These are phyloP conservation scores for Cryphonectria carpinicola DNA, from an alignment of 2,329 filamentous ascomycete species.

Conservation along the genomic window DNA sequence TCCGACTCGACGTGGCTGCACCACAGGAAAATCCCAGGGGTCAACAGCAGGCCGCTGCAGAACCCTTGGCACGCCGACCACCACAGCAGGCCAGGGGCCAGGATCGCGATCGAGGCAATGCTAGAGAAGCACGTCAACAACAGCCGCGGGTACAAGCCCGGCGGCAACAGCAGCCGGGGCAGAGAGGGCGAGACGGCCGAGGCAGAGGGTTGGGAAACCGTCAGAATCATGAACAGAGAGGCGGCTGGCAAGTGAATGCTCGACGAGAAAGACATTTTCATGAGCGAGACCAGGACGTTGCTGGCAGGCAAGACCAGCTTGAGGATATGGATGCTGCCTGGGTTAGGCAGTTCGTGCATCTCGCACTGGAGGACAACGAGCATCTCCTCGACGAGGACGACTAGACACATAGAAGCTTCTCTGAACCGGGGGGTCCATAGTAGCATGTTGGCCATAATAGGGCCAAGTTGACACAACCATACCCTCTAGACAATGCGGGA, in stretches of 20 bases:
- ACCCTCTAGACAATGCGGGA: not conserved
- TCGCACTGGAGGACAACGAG: slow-evolving; percentile 58
- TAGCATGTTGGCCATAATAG: not conserved
- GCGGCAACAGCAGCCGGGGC: slow-evolving; percentile 27
- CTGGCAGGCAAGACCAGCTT: slow-evolving; percentile 37
- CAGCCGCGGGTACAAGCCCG: slow-evolving; percentile 15
- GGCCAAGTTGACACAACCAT: not conserved
- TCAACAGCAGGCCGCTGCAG: slow-evolving; percentile 36
- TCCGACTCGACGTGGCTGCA: slow-evolving; percentile 52
- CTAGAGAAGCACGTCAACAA: slow-evolving; percentile 27
- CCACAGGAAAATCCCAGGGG: slow-evolving; percentile 36
- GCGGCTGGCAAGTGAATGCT: not conserved
- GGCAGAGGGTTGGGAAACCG: slow-evolving; percentile 36
- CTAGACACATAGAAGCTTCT: slow-evolving; percentile 28
- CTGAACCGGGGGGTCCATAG: not conserved
- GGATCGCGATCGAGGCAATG: slow-evolving; percentile 30
- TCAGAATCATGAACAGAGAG: slow-evolving; percentile 11
- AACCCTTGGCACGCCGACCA: slow-evolving; percentile 16
- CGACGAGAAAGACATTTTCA: slow-evolving; percentile 19
- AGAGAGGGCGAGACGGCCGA: slow-evolving; percentile 18
- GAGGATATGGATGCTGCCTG: slow-evolving; percentile 55
- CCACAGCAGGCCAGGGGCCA: slow-evolving; percentile 32
- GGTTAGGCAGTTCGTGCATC: slow-evolving; percentile 58
- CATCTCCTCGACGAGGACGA: slow-evolving; percentile 50
- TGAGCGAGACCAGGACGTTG: slow-evolving; percentile 18